phyloP scores from a whole-genome alignment of 2,329 filamentous ascomycete genomes.

The Stemphylium vesicarium region DNA sequence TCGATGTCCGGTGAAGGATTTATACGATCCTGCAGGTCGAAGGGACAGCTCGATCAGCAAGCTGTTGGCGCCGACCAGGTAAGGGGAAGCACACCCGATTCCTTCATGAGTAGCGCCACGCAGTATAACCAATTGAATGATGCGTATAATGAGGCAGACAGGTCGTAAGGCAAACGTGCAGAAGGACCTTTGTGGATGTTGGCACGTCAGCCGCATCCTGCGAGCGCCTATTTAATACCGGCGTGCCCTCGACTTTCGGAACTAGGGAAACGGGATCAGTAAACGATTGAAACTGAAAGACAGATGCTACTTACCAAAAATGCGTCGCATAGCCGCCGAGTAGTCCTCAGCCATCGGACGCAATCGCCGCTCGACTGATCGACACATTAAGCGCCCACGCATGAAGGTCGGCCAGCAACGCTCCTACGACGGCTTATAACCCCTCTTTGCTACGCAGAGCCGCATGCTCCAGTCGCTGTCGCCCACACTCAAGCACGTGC shows the following conservation, averaged over 20 bases:
- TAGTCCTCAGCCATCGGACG: not conserved
- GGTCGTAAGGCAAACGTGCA: conserved; percentile 27
- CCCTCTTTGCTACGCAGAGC: conserved; percentile 28
- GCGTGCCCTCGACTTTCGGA: conserved; percentile 15
- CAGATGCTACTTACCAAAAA: conserved; percentile 10
- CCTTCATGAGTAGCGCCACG: conserved; percentile 11
- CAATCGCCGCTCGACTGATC: conserved; percentile 2
- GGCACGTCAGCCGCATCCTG: conserved; percentile 17
- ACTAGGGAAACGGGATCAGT: not conserved
- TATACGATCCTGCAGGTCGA: conserved; percentile 14
- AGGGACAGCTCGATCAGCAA: conserved; percentile 11
- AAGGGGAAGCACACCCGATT: conserved; percentile 12
- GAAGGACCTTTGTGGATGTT: conserved; percentile 18
- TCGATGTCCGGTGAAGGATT: conserved; percentile 15
- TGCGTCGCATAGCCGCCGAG: conserved; percentile 8
- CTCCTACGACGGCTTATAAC: conserved; percentile 24
- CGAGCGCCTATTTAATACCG: conserved; percentile 30
- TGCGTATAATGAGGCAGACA: conserved; percentile 7
- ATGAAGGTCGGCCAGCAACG: conserved; percentile 9
- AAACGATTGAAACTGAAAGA: not conserved
- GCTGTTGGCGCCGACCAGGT: conserved; percentile 8
- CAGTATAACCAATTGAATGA: conserved; percentile 20
- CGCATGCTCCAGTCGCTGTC: conserved; percentile 15
- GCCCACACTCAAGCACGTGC: conserved; percentile 15
- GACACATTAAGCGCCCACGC: conserved; percentile 19